phyloP scores from a whole-genome alignment of 352 stramenopile genomes.

The Phytophthora melonis region DNA sequence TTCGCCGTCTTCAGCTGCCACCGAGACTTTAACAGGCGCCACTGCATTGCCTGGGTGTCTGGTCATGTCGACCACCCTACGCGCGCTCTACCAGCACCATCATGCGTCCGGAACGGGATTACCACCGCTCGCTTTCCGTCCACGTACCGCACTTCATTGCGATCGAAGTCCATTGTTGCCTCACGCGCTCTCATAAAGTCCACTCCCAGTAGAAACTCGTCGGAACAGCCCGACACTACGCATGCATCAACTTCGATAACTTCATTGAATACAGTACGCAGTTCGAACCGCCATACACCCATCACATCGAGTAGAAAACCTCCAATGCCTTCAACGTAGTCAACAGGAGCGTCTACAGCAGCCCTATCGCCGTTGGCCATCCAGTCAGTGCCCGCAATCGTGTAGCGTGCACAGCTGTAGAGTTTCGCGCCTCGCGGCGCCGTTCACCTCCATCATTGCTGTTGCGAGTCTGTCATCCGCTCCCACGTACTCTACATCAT shows the following conservation, averaged over 20 bases:
- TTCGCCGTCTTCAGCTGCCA: neutral
- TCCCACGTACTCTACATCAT: neutral
- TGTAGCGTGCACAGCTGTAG: neutral
- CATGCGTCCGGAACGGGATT: neutral
- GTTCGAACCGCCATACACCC: neutral
- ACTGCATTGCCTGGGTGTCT: neutral
- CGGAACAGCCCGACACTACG: no score
- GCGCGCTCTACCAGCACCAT: neutral
- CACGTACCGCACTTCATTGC: neutral
- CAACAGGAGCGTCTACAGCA: neutral
- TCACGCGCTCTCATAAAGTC: neutral
- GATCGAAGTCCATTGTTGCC: neutral
- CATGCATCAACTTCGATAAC: no score
- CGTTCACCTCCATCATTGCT: neutral
- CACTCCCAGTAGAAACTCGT: neutral
- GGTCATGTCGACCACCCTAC: neutral
- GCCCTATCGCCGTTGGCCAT: neutral
- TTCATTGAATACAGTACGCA: no score
- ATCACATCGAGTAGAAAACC: neutral
- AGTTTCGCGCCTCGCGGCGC: neutral
- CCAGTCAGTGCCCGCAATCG: neutral
- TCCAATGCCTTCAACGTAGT: neutral
- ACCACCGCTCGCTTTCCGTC: neutral
- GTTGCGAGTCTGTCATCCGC: neutral
- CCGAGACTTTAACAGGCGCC: neutral